A percentile compares a stretch with the other conserved stretches of the same genome.
These are phyloP conservation scores for Tylopilus sp. DNA, from an alignment of 768 basidiomycete species.

Conservation along the genomic window DNA sequence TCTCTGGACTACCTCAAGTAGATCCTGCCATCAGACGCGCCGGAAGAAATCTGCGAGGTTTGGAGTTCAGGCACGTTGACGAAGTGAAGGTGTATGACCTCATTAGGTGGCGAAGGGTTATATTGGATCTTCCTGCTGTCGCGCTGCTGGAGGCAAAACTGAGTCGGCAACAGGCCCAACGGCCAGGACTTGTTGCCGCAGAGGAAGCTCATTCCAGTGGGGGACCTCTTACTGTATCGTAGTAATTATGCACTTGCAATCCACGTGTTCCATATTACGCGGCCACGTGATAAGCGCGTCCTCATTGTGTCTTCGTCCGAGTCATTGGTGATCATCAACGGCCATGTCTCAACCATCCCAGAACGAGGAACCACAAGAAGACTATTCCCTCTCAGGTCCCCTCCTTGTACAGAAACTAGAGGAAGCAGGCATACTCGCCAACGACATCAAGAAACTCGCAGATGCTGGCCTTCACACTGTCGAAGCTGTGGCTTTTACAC, in stretches of 20 bases:
- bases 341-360: conserved; percentile 50
- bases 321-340: neutral
- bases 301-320: neutral
- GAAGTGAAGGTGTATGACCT: conserved; percentile 80
- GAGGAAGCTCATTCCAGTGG: conserved; percentile 4
- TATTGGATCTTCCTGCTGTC: conserved; percentile 82
- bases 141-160: conserved; percentile 69
- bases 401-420: conserved; percentile 80
- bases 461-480: conserved; percentile 93
- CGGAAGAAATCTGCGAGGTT: conserved; percentile 66
- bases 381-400: conserved; percentile 67
- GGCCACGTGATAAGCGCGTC: conserved; percentile 33
- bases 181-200: neutral
- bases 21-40: conserved; percentile 57
- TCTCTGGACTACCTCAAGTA: conserved; percentile 58
- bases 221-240: neutral
- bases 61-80: conserved; percentile 59
- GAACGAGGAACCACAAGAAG: conserved; percentile 46
- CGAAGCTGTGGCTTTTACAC: conserved; percentile 94
- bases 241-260: neutral
- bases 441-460: conserved; percentile 92
- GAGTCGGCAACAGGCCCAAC: conserved; percentile 34
- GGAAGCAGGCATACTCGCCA: conserved; percentile 83
- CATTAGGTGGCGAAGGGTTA: conserved; percentile 76
- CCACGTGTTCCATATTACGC: conserved; percentile 16